Conservation (phyloP, 2,329 filamentous ascomycete genomes). For the Colletotrichum lupini region DNA sequence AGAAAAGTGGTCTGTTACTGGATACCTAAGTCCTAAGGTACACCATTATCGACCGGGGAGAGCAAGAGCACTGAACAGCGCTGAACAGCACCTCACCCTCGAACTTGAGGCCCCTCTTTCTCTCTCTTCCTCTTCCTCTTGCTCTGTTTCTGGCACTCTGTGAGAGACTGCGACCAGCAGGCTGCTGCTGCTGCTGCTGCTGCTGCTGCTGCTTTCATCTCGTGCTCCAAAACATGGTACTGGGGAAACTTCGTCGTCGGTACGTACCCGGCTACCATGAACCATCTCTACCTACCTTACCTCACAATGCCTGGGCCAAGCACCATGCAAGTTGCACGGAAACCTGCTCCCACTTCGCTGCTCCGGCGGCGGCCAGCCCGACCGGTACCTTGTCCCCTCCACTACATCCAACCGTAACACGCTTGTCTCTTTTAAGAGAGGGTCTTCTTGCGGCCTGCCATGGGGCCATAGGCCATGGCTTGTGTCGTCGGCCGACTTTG, state of each 20-base stretch:
- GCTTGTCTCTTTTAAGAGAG: not conserved
- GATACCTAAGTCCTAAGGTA: too few species aligned
- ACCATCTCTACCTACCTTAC: not conserved
- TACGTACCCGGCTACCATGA: constrained; percentile 28
- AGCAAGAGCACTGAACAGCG: too few species aligned
- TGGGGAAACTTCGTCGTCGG: not conserved
- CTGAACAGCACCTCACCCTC: too few species aligned
- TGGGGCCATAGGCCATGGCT: not conserved
- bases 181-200: too few species aligned
- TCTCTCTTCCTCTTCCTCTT: too few species aligned
- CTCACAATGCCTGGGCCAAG: not conserved
- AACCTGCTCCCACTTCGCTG: constrained; percentile 26
- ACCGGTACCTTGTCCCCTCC: not conserved
- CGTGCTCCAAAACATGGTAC: not conserved
- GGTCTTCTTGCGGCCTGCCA: not conserved
- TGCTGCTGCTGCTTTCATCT: not conserved
- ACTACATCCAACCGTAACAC: not conserved
- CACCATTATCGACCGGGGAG: constrained; percentile 10
- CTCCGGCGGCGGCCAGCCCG: constrained; percentile 29
- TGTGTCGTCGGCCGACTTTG: not conserved
- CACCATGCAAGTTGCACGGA: constrained; percentile 21
- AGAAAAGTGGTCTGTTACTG: not conserved
- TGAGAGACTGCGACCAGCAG: too few species aligned
- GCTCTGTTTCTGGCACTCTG: too few species aligned
- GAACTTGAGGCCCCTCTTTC: too few species aligned